phyloP scores from a whole-genome alignment of 2,329 filamentous ascomycete genomes.

The Colletotrichum sp. region DNA sequence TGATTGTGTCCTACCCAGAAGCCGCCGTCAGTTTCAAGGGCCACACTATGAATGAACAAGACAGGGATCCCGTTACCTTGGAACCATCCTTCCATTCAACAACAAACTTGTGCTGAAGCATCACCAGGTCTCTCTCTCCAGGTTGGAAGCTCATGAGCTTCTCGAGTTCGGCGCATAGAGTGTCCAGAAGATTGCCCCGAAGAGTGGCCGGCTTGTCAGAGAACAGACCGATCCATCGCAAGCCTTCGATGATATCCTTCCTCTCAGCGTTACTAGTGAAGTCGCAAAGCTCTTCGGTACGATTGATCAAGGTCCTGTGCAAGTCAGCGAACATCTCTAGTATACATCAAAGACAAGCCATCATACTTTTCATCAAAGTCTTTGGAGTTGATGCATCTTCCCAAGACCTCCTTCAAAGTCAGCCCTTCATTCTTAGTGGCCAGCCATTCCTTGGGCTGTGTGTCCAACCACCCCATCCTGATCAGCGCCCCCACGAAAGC shows the following conservation, averaged over 20 bases:
- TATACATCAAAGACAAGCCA: not conserved
- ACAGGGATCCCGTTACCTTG: slow-evolving; percentile 17
- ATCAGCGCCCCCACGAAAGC: slow-evolving; percentile 72
- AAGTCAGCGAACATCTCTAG: not conserved
- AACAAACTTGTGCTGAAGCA: slow-evolving; percentile 71
- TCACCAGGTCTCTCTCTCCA: slow-evolving; percentile 67
- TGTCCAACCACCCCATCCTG: slow-evolving; percentile 67
- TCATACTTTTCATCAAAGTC: slow-evolving; percentile 71
- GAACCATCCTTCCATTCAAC: slow-evolving; percentile 70
- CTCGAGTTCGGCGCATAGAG: slow-evolving; percentile 74
- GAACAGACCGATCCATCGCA: slow-evolving; percentile 66
- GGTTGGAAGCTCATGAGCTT: slow-evolving; percentile 74
- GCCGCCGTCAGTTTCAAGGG: not conserved
- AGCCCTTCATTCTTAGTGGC: slow-evolving; percentile 85
- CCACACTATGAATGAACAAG: rapidly evolving
- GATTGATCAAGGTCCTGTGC: slow-evolving; percentile 51
- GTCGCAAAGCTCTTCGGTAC: slow-evolving; percentile 65
- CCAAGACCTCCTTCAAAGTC: slow-evolving; percentile 75
- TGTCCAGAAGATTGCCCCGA: slow-evolving; percentile 71
- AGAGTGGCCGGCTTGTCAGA: slow-evolving; percentile 62
- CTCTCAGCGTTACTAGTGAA: slow-evolving; percentile 68
- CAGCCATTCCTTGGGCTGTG: slow-evolving; percentile 36
- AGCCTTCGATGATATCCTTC: slow-evolving; percentile 64
- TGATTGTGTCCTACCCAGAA: slow-evolving; percentile 48
- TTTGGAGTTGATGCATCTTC: slow-evolving; percentile 70